Evolutionary conservation across 2,329 filamentous ascomycete species (phyloP).

Genomic region (Huntiella savannae): DNA sequence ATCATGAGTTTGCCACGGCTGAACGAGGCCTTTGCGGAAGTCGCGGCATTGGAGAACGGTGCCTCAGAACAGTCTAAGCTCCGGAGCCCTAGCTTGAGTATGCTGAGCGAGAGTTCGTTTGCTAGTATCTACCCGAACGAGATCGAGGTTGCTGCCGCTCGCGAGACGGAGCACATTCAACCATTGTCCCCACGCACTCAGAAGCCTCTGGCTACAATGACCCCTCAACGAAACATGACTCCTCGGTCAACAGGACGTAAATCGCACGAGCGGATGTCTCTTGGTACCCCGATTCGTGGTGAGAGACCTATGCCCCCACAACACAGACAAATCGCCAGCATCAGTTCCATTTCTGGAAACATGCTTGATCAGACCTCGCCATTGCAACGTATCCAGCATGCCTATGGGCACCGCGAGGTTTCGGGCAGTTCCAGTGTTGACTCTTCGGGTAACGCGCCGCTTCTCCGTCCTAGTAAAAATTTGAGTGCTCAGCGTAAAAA

Average conservation of each 20-base stretch:
- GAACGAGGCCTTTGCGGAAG: slow-evolving; percentile 9
- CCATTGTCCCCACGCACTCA: background rate
- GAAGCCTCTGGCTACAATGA: background rate
- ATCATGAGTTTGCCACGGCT: slow-evolving; percentile 27
- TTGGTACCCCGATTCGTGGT: slow-evolving; percentile 5
- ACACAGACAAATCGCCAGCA: slow-evolving; percentile 12
- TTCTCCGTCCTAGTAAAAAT: slow-evolving; percentile 18
- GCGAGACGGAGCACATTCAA: slow-evolving; percentile 1
- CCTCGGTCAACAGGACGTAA: slow-evolving; percentile 3
- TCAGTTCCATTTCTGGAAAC: slow-evolving; percentile 23
- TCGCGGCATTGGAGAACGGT: slow-evolving; percentile 7
- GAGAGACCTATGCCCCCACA: background rate
- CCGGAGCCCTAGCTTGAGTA: slow-evolving; percentile 40
- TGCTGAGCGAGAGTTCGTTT: slow-evolving; percentile 50
- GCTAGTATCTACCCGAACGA: slow-evolving; percentile 38
- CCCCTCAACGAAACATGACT: slow-evolving; percentile 1
- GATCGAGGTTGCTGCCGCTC: background rate
- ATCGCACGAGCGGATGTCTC: background rate
- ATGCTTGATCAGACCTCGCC: slow-evolving; percentile 28
- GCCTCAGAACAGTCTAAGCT: slow-evolving; percentile 16
- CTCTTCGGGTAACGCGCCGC: slow-evolving; percentile 12
- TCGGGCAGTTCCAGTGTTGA: slow-evolving; percentile 15
- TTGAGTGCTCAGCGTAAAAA: slow-evolving; percentile 24
- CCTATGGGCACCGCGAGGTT: slow-evolving; percentile 13
- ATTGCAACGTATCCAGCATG: slow-evolving; percentile 28